Conservation (phyloP, 768 basidiomycete genomes). For the Tulasnella sp. region DNA sequence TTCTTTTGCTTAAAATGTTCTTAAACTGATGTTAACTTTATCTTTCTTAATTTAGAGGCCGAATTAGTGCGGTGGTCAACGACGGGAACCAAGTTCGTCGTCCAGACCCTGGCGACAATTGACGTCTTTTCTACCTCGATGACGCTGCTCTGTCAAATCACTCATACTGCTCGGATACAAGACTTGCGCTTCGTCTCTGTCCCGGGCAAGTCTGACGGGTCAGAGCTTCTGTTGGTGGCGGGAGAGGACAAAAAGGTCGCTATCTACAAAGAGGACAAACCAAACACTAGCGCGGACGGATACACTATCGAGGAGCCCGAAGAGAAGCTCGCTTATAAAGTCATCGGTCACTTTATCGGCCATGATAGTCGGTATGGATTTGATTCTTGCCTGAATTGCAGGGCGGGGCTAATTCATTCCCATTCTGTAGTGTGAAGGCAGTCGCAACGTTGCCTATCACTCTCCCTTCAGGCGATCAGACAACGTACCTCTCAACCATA, state of each 20-base stretch:
- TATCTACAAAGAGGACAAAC: conserved; percentile 40
- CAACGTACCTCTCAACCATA: conserved; percentile 52
- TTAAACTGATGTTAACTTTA: neutral
- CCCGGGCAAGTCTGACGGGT: conserved; percentile 26
- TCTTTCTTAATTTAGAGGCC: conserved; percentile 46
- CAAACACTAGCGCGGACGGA: conserved; percentile 9
- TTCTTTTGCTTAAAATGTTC: neutral
- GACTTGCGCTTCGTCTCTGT: conserved; percentile 65
- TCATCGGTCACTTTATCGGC: conserved; percentile 66
- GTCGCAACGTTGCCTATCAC: conserved; percentile 54
- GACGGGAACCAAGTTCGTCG: conserved; percentile 64
- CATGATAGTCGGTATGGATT: conserved; percentile 70
- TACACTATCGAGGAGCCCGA: conserved; percentile 17
- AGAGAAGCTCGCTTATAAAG: conserved; percentile 20
- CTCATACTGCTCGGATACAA: conserved; percentile 74
- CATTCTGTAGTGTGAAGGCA: conserved; percentile 50
- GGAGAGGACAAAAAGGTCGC: conserved; percentile 87
- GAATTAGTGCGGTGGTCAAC: conserved; percentile 86
- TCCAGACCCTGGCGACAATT: conserved; percentile 63
- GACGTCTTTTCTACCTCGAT: conserved; percentile 85
- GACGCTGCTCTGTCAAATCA: conserved; percentile 58
- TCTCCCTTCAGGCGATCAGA: conserved; percentile 39
- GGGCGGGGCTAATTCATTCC: neutral
- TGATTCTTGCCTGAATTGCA: neutral
- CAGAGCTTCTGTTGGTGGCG: conserved; percentile 64